These are phyloP conservation scores for Chlamydomonas asymmetrica DNA, from an alignment of 139 green algal species.

Conservation along the genomic window DNA sequence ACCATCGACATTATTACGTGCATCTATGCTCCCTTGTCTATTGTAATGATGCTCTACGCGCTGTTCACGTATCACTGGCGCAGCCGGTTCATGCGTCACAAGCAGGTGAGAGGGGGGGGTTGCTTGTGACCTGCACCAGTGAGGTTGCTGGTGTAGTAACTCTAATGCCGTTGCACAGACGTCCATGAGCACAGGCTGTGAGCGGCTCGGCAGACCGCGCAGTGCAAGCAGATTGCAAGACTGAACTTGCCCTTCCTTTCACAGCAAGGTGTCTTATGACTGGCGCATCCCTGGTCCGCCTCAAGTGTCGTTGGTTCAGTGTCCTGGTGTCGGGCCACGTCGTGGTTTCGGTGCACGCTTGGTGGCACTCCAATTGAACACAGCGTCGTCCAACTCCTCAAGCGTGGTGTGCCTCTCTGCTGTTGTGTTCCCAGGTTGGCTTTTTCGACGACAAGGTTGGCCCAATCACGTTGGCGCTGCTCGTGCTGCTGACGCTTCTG, in stretches of 20 bases:
- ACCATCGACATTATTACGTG: conserved; percentile 79
- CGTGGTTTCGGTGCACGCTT: too few species aligned
- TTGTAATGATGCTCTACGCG: conserved; percentile 84
- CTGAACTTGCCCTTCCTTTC: too few species aligned
- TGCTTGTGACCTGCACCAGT: too few species aligned
- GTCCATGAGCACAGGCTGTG: too few species aligned
- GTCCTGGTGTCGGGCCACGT: too few species aligned
- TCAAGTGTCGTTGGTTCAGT: too few species aligned
- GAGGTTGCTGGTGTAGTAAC: too few species aligned
- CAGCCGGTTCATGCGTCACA: conserved; percentile 72
- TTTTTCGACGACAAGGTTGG: conserved; percentile 84
- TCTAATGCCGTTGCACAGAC: too few species aligned
- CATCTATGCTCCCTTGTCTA: conserved; percentile 75
- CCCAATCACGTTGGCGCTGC: conserved; percentile 61
- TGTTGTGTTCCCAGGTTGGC: conserved; percentile 57
- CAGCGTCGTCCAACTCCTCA: neutral
- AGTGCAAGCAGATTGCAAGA: too few species aligned
- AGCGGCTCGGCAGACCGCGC: too few species aligned
- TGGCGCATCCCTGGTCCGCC: too few species aligned
- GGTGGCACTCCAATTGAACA: neutral
- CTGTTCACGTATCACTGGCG: conserved; percentile 82
- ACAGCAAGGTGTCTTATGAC: too few species aligned
- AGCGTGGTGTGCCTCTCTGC: neutral
- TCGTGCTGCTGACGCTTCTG: conserved; percentile 67
- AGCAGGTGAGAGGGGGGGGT: conserved; percentile 59